Percentiles rank a stretch among this genome's conserved stretches.
Evolutionary conservation across 176 grass and related monocot genomes (phyloP).

Genomic region (Musa itinerans): DNA sequence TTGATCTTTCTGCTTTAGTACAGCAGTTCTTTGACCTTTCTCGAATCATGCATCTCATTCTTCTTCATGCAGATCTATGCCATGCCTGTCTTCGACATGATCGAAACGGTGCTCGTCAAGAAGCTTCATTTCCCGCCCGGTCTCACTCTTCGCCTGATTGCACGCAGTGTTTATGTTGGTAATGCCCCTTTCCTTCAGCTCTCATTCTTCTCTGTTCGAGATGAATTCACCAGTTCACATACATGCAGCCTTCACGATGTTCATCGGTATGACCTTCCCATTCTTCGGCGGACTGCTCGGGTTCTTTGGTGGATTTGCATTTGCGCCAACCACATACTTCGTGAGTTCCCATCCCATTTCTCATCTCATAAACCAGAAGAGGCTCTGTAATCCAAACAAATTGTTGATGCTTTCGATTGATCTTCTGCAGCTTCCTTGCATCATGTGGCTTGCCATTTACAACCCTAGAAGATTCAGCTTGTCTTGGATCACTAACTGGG

Average conservation of each 20-base stretch:
- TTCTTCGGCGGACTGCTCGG: slow-evolving; percentile 40
- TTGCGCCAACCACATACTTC: slow-evolving; percentile 72
- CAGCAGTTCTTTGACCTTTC: not conserved
- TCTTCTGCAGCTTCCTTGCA: no score
- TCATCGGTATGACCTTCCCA: slow-evolving; percentile 59
- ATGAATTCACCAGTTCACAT: not conserved
- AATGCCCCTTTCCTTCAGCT: slow-evolving; percentile 3
- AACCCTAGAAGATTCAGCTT: no score
- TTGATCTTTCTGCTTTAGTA: not conserved
- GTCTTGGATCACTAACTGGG: slow-evolving; percentile 10
- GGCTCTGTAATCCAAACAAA: no score
- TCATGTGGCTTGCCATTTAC: no score
- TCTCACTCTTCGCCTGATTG: slow-evolving; percentile 42
- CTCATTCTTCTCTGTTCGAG: not conserved
- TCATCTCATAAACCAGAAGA: no score
- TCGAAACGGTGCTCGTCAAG: slow-evolving; percentile 18
- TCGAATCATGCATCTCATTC: not conserved
- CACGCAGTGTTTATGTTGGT: slow-evolving; percentile 53
- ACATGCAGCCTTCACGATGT: slow-evolving; percentile 50
- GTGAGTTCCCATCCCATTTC: slow-evolving; percentile 31
- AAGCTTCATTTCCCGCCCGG: slow-evolving; percentile 39
- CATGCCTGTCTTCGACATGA: no score
- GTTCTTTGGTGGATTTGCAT: slow-evolving; percentile 18
- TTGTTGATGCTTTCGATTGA: not conserved
- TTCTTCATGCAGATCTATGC: not conserved